phyloP scores from a whole-genome alignment of 805 yeast genomes.

The Jamesozyma spencerorum region DNA sequence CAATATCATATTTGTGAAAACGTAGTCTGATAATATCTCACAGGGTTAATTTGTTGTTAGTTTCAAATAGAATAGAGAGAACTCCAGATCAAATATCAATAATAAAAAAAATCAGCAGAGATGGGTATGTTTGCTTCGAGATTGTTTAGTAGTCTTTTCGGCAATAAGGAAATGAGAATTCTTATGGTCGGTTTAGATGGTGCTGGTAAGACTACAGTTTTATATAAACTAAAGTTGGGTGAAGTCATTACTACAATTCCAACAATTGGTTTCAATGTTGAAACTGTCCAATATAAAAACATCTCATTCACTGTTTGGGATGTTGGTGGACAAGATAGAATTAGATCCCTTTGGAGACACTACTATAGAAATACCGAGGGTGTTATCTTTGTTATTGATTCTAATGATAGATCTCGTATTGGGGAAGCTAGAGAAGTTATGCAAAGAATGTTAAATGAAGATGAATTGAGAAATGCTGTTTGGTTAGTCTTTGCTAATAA shows the following conservation, averaged over 20 bases:
- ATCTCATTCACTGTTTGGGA: conserved; percentile 97
- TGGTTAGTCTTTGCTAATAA: conserved; percentile 94
- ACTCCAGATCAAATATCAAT: neutral
- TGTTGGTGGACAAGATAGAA: conserved; percentile 99
- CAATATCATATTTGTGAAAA: too few relatives aligned
- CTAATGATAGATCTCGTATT: conserved; percentile 96
- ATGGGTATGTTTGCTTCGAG: conserved; percentile 97
- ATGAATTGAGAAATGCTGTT: conserved; percentile 93
- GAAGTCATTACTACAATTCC: conserved; percentile 95
- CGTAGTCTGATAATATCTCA: neutral
- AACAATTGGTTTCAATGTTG: conserved; percentile 95
- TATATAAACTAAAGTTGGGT: conserved; percentile 89
- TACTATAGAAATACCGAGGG: conserved; percentile 98
- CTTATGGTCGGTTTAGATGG: conserved; percentile 98
- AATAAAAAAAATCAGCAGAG: conserved; percentile 15
- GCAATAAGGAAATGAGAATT: conserved; percentile 97
- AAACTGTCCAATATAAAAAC: conserved; percentile 94
- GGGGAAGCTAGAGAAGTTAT: conserved; percentile 96
- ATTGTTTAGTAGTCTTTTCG: conserved; percentile 90
- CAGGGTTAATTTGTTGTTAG: neutral
- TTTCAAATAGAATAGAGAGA: neutral
- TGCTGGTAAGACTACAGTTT: conserved; percentile 96
- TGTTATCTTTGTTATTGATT: conserved; percentile 94
- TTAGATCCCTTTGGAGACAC: conserved; percentile 98
- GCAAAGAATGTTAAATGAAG: conserved; percentile 97